A percentile compares a stretch with the other conserved stretches of the same genome.
phyloP scores from a whole-genome alignment of 306 rosid genomes.

The Rosa lucieae region DNA sequence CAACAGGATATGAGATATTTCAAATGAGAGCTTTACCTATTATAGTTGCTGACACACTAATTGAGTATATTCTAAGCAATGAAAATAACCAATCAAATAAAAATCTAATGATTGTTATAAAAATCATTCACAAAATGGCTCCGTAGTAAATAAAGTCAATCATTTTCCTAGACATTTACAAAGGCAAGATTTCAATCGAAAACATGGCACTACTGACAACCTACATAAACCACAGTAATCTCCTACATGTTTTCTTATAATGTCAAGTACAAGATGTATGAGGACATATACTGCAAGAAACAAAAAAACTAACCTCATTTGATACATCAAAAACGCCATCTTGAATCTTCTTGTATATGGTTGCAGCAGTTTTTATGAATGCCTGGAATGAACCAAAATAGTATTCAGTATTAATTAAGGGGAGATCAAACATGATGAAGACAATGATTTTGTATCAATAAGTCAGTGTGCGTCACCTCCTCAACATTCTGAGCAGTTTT shows the following conservation, averaged over 20 bases:
- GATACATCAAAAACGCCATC: conserved; percentile 98
- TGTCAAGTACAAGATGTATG: background rate
- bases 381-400: conserved; percentile 49
- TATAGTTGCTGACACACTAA: background rate
- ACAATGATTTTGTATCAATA: background rate
- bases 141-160: background rate
- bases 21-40: background rate
- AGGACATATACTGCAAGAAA: background rate
- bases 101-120: background rate
- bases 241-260: conserved; percentile 9
- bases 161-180: background rate
- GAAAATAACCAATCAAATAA: background rate
- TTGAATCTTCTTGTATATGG: conserved; percentile 89
- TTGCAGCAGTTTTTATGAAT: conserved; percentile 93
- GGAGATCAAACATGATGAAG: conserved; percentile 18
- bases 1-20: background rate
- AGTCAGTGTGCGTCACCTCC: conserved; percentile 54
- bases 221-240: background rate
- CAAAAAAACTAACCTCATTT: conserved; percentile 69
- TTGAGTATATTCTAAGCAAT: background rate
- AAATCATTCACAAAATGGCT: background rate
- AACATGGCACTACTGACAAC: background rate
- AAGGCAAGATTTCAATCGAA: conserved; percentile 7
- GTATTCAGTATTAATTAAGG: conserved; percentile 3
- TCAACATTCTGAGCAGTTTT: conserved; percentile 98